Conservation (phyloP, 306 rosid genomes). For the Rosa rugosa region DNA sequence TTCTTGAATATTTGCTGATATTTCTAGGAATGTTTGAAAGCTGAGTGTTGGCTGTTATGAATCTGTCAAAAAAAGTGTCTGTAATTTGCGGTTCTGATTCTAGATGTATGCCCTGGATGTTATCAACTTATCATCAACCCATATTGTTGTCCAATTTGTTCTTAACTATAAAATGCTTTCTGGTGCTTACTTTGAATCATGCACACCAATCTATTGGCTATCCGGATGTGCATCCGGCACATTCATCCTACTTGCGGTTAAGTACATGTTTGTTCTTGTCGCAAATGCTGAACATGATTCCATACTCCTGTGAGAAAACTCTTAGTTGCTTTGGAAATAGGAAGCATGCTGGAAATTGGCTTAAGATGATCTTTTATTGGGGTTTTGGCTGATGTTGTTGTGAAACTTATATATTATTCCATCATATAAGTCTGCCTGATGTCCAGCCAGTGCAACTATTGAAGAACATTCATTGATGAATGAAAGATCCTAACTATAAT, state of each 20-base stretch:
- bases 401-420: neutral
- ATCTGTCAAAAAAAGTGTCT: neutral
- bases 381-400: neutral
- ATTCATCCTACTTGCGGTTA: neutral
- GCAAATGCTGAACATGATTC: neutral
- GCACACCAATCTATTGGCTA: neutral
- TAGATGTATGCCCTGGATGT: constrained; percentile 4
- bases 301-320: neutral
- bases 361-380: neutral
- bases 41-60: constrained; percentile 6
- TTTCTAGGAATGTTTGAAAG: constrained; percentile 8
- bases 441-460: too few species aligned
- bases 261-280: neutral
- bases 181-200: neutral
- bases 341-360: neutral
- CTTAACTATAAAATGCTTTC: neutral
- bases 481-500: neutral
- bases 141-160: neutral
- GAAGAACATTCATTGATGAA: neutral
- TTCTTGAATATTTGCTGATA: constrained; percentile 10
- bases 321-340: neutral
- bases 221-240: neutral
- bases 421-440: neutral
- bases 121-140: neutral
- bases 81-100: neutral